Conservation (phyloP, 257 asterid genomes). For the Solanum gandarillasii region DNA sequence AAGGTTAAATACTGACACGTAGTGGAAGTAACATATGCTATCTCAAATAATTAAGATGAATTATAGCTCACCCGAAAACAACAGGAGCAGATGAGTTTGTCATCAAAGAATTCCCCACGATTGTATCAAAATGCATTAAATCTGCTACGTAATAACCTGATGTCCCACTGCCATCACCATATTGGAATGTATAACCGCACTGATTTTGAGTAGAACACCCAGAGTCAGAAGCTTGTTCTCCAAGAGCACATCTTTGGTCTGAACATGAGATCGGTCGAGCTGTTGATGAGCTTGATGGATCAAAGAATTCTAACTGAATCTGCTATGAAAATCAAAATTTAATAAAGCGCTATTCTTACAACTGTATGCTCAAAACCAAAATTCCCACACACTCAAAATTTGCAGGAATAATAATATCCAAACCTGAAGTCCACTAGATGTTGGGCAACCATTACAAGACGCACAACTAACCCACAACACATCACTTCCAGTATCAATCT, state of each 20-base stretch:
- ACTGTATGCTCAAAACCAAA: not conserved
- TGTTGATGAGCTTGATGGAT: conserved; percentile 67
- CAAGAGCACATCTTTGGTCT: conserved; percentile 64
- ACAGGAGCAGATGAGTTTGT: conserved; percentile 70
- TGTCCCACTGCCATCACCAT: conserved; percentile 98
- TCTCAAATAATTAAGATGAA: not conserved
- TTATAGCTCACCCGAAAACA: conserved; percentile 70
- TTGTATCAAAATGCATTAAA: conserved; percentile 48
- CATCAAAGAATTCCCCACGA: conserved; percentile 44
- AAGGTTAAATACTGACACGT: conserved; percentile 9
- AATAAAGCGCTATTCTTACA: not conserved
- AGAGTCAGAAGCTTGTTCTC: conserved; percentile 52
- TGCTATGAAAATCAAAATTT: conserved; percentile 15
- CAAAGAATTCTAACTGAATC: conserved; percentile 79
- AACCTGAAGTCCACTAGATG: conserved; percentile 90
- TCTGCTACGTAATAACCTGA: conserved; percentile 80
- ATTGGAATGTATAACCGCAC: conserved; percentile 80
- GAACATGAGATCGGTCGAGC: conserved; percentile 63
- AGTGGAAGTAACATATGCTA: conserved; percentile 1
- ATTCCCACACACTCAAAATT: not conserved
- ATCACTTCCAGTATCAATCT: conserved; percentile 97
- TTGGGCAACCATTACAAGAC: conserved; percentile 91
- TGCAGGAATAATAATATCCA: not conserved
- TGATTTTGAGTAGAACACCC: conserved; percentile 48
- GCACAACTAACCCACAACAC: conserved; percentile 88